These are phyloP conservation scores for Ceratocystis albifundus DNA, from an alignment of 2,329 filamentous ascomycete species.

Conservation along the genomic window DNA sequence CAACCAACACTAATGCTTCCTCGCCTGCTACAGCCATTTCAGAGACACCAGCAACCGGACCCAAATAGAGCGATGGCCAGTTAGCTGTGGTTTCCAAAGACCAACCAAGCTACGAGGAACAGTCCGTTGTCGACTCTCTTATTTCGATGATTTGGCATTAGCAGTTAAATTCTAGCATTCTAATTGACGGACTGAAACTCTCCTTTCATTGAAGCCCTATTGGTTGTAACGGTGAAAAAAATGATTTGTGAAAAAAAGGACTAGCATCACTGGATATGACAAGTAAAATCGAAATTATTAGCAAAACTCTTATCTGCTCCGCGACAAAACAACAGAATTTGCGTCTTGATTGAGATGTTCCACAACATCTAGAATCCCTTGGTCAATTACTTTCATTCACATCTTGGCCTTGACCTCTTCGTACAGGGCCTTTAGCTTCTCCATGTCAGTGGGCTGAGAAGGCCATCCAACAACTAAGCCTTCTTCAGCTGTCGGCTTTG, in stretches of 20 bases:
- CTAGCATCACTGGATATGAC: too few species aligned
- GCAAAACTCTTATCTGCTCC: too few species aligned
- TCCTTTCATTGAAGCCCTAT: neutral
- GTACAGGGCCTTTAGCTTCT: conserved; percentile 62
- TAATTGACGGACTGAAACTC: neutral
- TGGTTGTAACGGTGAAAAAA: too few species aligned
- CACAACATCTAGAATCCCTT: neutral
- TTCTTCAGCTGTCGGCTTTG: conserved; percentile 76
- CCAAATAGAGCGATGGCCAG: conserved; percentile 4
- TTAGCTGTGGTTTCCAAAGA: neutral
- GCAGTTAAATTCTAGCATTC: neutral
- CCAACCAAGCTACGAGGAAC: neutral
- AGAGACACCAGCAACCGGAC: conserved; percentile 12
- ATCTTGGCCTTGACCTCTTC: conserved; percentile 88
- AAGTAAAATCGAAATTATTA: too few species aligned
- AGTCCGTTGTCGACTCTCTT: neutral
- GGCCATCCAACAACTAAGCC: conserved; percentile 77
- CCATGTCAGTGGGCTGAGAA: conserved; percentile 63
- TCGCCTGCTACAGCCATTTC: conserved; percentile 25
- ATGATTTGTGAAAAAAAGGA: too few species aligned
- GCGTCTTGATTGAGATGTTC: too few species aligned
- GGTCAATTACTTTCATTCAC: conserved; percentile 33
- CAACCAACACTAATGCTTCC: conserved; percentile 25
- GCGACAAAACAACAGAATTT: too few species aligned
- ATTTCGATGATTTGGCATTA: conserved; percentile 11